Percentiles rank a stretch among this genome's conserved stretches.
Conservation (phyloP, 495 filamentous ascomycete species). For the Cercophora scortea region DNA sequence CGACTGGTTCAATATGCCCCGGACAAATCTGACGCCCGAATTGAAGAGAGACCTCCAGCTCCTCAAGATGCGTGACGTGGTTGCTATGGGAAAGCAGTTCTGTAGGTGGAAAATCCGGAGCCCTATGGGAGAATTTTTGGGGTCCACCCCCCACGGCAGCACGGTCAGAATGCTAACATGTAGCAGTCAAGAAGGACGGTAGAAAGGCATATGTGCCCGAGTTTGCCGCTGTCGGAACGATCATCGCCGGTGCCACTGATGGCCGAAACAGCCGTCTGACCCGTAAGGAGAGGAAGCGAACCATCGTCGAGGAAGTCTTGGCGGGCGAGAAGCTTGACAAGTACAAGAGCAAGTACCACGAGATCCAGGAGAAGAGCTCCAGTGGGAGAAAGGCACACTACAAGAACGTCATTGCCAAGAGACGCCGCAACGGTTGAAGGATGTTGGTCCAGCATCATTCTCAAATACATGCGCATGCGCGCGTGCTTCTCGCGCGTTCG, state of each 20-base stretch:
- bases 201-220: conserved; percentile 59
- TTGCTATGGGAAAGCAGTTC: conserved; percentile 75
- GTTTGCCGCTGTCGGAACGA: conserved; percentile 81
- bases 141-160: too few species aligned
- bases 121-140: too few species aligned
- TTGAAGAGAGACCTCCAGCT: conserved; percentile 82
- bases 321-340: conserved; percentile 43
- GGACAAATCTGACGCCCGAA: conserved; percentile 73
- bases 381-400: conserved; percentile 22
- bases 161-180: too few species aligned
- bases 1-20: conserved; percentile 82
- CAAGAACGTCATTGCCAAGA: conserved; percentile 23
- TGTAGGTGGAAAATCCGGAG: conserved; percentile 20
- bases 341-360: conserved; percentile 28
- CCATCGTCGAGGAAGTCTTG: conserved; percentile 83
- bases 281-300: conserved; percentile 82
- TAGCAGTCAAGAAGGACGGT: conserved; percentile 59
- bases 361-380: conserved; percentile 25
- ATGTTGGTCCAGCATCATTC: not conserved
- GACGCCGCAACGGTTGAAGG: conserved; percentile 11
- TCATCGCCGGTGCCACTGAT: conserved; percentile 84
- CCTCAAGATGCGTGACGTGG: conserved; percentile 76
- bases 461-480: too few species aligned
- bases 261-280: conserved; percentile 69
- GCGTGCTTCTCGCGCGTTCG: too few species aligned